A percentile compares a stretch with the other conserved stretches of the same genome.
phyloP scores from a whole-genome alignment of 495 filamentous ascomycete species.

The Hypomontagnella monticulosa region DNA sequence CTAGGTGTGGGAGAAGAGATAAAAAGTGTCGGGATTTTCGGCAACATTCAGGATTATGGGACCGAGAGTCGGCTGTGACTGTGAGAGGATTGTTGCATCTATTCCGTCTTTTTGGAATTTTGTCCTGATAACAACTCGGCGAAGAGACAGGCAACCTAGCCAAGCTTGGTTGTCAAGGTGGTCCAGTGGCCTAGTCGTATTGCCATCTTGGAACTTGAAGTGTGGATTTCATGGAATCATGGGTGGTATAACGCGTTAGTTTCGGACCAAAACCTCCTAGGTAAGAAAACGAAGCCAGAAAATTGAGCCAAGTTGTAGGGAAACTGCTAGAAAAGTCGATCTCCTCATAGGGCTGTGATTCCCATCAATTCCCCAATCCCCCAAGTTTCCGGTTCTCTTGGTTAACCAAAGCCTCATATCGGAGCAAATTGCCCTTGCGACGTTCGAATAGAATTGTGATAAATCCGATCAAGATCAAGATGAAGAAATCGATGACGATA shows the following conservation, averaged over 20 bases:
- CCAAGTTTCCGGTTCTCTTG: not conserved
- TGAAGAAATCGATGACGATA: conserved; percentile 1
- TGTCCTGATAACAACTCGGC: conserved; percentile 1
- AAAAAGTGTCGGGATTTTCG: conserved; percentile 27
- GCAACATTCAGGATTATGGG: conserved; percentile 17
- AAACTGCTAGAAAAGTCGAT: conserved; percentile 38
- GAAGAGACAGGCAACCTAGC: not conserved
- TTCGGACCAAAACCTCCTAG: conserved; percentile 42
- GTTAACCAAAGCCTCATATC: conserved; percentile 13
- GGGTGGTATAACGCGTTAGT: conserved; percentile 26
- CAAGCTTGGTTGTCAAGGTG: conserved; percentile 6
- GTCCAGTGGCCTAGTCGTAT: conserved; percentile 3
- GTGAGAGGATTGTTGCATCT: conserved; percentile 24
- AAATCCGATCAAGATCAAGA: not conserved
- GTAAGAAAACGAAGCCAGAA: conserved; percentile 9
- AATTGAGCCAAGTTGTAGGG: conserved; percentile 21
- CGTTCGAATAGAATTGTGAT: not conserved
- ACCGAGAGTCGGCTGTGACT: conserved; percentile 6
- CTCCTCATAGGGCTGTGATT: conserved; percentile 35
- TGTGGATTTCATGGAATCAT: conserved; percentile 11
- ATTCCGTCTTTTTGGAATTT: conserved; percentile 5
- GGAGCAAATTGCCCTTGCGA: conserved; percentile 24
- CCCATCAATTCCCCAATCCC: conserved; percentile 1
- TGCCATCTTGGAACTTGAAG: conserved; percentile 13
- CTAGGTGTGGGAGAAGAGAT: conserved; percentile 5